Percentiles rank a stretch among this genome's conserved stretches.
phyloP scores from a whole-genome alignment of 257 asterid genomes.

The Perilla frutescens region DNA sequence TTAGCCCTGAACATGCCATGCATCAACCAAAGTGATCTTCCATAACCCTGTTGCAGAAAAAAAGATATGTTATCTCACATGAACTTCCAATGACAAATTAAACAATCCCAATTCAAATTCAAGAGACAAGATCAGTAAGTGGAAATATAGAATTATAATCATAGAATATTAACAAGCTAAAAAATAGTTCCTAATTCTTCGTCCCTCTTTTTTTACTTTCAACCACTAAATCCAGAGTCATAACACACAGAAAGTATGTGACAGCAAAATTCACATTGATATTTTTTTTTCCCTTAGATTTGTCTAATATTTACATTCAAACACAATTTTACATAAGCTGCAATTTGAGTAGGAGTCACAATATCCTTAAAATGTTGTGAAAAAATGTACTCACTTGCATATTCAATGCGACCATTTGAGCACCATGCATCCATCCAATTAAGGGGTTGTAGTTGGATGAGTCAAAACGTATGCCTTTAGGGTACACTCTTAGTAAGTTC shows the following conservation, averaged over 20 bases:
- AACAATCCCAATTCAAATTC: not conserved
- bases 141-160: no score
- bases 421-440: constrained; percentile 56
- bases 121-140: not conserved
- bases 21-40: constrained; percentile 55
- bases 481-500: constrained; percentile 55
- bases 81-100: not conserved
- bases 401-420: constrained; percentile 56
- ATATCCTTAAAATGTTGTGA: constrained; percentile 5
- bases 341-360: not conserved
- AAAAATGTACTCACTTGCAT: constrained; percentile 44
- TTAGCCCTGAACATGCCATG: constrained; percentile 58
- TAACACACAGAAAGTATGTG: not conserved
- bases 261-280: not conserved
- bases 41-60: constrained; percentile 45
- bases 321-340: not conserved
- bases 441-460: constrained; percentile 59
- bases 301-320: constrained; percentile 12
- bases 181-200: not conserved
- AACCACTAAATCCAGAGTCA: no score
- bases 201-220: no score
- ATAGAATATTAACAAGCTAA: not conserved
- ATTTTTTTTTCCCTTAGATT: not conserved
- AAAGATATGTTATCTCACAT: not conserved
- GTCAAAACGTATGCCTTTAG: constrained; percentile 53